Conservation (phyloP, 2,329 filamentous ascomycete species). For the Neonectria faginata region DNA sequence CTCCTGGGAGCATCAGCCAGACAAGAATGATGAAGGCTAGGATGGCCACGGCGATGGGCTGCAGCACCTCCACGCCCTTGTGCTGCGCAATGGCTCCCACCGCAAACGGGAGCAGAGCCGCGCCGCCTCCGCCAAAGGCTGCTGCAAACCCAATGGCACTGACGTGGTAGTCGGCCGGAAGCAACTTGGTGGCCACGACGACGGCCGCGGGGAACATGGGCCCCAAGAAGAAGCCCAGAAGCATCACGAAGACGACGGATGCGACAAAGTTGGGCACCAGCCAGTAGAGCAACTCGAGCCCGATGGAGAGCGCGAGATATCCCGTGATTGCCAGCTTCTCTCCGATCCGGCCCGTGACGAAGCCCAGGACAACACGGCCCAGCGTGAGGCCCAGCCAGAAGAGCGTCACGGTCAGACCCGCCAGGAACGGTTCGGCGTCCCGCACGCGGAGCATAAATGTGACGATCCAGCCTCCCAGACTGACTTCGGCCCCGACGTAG, state of each 20-base stretch:
- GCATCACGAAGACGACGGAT: constrained; percentile 75
- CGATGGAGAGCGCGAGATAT: constrained; percentile 74
- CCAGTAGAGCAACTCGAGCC: constrained; percentile 81
- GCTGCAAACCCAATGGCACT: constrained; percentile 84
- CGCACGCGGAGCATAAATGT: constrained; percentile 88
- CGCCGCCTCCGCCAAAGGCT: constrained; percentile 80
- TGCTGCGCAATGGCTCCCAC: constrained; percentile 75
- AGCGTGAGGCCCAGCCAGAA: constrained; percentile 88
- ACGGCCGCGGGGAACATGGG: constrained; percentile 83
- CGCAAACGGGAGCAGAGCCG: constrained; percentile 73
- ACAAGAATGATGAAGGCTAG: constrained; percentile 58
- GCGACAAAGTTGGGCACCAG: constrained; percentile 81
- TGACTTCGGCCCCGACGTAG: constrained; percentile 84
- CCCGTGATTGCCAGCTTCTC: constrained; percentile 73
- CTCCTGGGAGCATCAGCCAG: constrained; percentile 60
- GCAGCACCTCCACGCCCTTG: constrained; percentile 67
- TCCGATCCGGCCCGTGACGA: constrained; percentile 78
- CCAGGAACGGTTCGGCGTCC: constrained; percentile 74
- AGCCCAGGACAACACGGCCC: constrained; percentile 78
- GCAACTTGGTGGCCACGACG: constrained; percentile 77
- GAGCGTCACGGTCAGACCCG: constrained; percentile 80
- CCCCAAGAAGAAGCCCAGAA: constrained; percentile 84
- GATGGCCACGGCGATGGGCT: constrained; percentile 65
- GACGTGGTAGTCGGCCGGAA: constrained; percentile 80
- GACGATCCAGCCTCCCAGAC: constrained; percentile 81